A percentile compares a stretch with the other conserved stretches of the same genome.
Conservation (phyloP, 768 basidiomycete genomes). For the Mycena latifolia region DNA sequence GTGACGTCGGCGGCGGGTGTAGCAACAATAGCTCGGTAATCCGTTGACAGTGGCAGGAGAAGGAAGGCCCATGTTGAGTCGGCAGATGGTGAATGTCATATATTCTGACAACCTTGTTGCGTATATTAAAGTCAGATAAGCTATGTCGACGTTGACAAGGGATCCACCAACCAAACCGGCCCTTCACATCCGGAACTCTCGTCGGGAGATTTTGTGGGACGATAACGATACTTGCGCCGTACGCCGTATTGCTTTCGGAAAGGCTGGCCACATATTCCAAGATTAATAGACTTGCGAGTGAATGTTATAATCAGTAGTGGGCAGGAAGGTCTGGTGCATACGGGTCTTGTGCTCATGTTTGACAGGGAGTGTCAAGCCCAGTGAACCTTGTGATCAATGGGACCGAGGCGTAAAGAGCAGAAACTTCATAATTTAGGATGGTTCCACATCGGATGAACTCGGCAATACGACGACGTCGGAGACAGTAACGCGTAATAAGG, state of each 20-base stretch:
- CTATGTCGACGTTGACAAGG: conserved; percentile 26
- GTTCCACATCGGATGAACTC: not conserved
- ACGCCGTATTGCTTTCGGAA: not conserved
- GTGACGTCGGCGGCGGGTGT: conserved; percentile 12
- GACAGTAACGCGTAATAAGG: conserved; percentile 17
- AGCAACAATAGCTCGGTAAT: conserved; percentile 11
- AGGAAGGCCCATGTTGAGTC: conserved; percentile 28
- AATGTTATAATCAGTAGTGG: not conserved
- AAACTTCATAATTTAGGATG: not conserved
- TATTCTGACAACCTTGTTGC: conserved; percentile 29
- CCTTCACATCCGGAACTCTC: conserved; percentile 1
- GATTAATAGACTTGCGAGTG: conserved; percentile 21
- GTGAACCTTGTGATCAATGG: conserved; percentile 2
- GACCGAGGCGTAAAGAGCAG: not conserved
- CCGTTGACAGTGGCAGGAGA: conserved; percentile 12
- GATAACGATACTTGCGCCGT: conserved; percentile 14
- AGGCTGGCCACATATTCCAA: not conserved
- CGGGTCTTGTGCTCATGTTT: conserved; percentile 8
- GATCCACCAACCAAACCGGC: conserved; percentile 9
- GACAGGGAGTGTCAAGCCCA: conserved; percentile 11
- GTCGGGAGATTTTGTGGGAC: conserved; percentile 9
- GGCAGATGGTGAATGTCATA: conserved; percentile 35
- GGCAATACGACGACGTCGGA: not conserved
- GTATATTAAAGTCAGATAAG: conserved; percentile 32
- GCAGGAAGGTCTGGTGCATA: not conserved